Base-by-base conservation (phyloP, 768 basidiomycete species). In the Tephrocybe sp. region DNA sequence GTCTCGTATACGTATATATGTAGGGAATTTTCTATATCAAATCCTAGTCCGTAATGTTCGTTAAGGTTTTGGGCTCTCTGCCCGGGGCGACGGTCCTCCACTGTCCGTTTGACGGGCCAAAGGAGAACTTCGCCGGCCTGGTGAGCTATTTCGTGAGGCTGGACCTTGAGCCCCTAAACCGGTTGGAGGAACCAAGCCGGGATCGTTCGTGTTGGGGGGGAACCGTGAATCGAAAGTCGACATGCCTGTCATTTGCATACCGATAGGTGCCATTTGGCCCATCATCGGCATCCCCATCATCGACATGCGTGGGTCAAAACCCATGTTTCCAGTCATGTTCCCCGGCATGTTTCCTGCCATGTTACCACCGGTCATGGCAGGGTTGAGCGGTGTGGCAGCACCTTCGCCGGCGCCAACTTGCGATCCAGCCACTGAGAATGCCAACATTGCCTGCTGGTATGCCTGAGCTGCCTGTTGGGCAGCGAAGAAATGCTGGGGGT, bases 401-500 rank as follows among this genome's bases (percentile, higher is more conserved):
- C 67, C 71, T n/a, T 70, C 76, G 51, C 74, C 79, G 7, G 77
- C 78, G 3, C 81, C 84, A 33, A 74, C 71, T 53, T 88, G 85
- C 3, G 84, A 86, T 25, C 87, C 89, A n/a, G 82, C 80, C 12
- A 75, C 70, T 11, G 88, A 89, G 60, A 84, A 86, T 15, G 84
- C 80, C 76, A 88, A 80, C 89, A 91, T 91, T 16, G 89, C 88
- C 62, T 91, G 88, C 62, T 91, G 91, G 67, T 92, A 93, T 0
- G 91, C 91, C 58, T 90, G 86, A 29, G 86, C 83, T 6, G 88
- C 88, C 60, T 89, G 87, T 53, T 89, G 88, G 13, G 91, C 90
- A 4, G 88, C 90, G 61, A 88, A 86, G 82, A 91, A 81, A 57
- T 90, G 88, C 52, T 89, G 88, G 22, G 85, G 86, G 59, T 83